Evolutionary conservation across 202 grass and related monocot genomes (phyloP), one percentile per base, ranked within the genome.

Genomic region (Zoysia matrella): DNA sequence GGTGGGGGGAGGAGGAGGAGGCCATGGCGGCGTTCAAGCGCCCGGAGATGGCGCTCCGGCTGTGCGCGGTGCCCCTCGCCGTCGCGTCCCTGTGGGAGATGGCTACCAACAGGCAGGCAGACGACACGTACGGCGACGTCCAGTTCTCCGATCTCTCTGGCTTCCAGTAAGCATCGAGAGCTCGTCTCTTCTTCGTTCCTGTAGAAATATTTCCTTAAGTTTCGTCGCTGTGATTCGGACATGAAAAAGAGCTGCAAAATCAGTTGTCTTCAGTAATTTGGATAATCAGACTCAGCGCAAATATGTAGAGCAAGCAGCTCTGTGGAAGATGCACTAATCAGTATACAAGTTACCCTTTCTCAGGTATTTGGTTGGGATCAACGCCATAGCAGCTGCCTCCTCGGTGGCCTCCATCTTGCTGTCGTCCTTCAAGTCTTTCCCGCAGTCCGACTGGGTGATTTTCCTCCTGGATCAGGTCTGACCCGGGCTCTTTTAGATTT

Each of bases 281-380:
- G 15, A 3, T 65, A 3, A 1, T 1, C 30, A 36, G 14, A 13
- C 45, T 51, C 4, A 7, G 9, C 15, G 47, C 6, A 16, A 16
- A 9, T 6, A 3, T n/a, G 15, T 36, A 36, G 30, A 36, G 30
- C 30, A 36, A 36, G 30, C 30, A 36, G 30, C 30, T 36, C 30
- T 36, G 51, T 11, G 10, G 6, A 71, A 60, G 40, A 14, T 5
- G 36, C 7, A 13, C 12, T 55, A 36, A 3, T 3, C 53, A 2
- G 57, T 30, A 7, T 22, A 8, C 48, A 8, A 50, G 4, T 30
- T 7, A 7, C 7, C 8, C 58, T 13, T 68, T 57, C 5, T 22
- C 86, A 95, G 95, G 56, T 98, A 98, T 82, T 75, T 91, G 82
- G 80, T 98, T n/a, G 78, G 58, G 65, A 76, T 85, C 81, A 91